These are phyloP conservation scores for Phytophthora tubulina DNA, from an alignment of 352 stramenopile species.

Conservation along the genomic window DNA sequence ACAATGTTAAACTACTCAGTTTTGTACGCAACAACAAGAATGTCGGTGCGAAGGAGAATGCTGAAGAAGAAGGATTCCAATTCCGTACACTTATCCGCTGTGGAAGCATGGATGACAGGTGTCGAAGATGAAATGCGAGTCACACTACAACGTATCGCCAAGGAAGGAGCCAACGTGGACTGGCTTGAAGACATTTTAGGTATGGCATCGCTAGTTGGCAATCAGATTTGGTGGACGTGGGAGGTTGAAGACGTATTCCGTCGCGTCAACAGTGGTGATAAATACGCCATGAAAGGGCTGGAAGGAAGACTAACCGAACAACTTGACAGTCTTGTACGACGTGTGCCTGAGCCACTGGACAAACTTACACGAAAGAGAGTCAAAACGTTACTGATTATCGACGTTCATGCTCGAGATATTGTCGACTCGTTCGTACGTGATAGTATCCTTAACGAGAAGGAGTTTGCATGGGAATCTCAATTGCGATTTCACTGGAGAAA, in stretches of 20 bases:
- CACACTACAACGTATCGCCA: conserved; percentile 91
- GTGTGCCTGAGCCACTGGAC: conserved; percentile 90
- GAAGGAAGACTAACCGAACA: conserved; percentile 91
- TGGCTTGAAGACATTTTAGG: conserved; percentile 93
- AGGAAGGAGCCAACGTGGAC: conserved; percentile 90
- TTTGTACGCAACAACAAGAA: conserved; percentile 93
- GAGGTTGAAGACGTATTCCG: conserved; percentile 95
- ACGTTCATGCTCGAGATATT: conserved; percentile 92
- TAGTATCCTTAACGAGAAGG: conserved; percentile 91
- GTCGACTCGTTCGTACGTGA: conserved; percentile 92
- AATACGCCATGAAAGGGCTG: conserved; percentile 95
- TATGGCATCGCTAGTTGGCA: conserved; percentile 93
- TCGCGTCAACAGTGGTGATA: conserved; percentile 89
- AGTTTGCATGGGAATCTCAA: conserved; percentile 93
- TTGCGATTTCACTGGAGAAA: conserved; percentile 93
- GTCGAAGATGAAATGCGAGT: conserved; percentile 93
- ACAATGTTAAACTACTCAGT: conserved; percentile 93
- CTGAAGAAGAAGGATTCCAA: conserved; percentile 91
- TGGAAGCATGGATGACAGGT: conserved; percentile 95
- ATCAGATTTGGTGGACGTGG: conserved; percentile 96
- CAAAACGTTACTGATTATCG: conserved; percentile 93
- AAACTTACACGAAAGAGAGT: conserved; percentile 93
- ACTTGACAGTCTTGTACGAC: conserved; percentile 91
- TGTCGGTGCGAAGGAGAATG: conserved; percentile 91
- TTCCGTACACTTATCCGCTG: conserved; percentile 78